A percentile compares a stretch with the other conserved stretches of the same genome.
phyloP scores from a whole-genome alignment of 2,329 filamentous ascomycete genomes.

The Dactylellina haptotyla region DNA sequence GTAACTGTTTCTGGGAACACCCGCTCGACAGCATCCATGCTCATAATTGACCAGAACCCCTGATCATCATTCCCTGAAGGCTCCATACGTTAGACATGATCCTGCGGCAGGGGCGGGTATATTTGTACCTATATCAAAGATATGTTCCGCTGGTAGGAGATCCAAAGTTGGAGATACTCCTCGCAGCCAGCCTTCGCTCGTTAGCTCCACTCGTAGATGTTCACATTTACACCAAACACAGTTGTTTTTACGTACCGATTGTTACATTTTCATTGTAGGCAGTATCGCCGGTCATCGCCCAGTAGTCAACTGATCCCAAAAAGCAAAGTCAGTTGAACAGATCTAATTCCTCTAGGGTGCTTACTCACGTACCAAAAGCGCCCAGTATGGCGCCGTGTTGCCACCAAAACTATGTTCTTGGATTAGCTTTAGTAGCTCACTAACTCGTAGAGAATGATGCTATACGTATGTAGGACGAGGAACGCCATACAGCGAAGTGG shows the following conservation, averaged over 20 bases:
- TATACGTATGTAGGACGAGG: conserved; percentile 24
- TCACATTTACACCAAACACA: not conserved
- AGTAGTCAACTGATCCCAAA: conserved; percentile 74
- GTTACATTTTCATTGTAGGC: conserved; percentile 75
- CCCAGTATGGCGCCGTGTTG: conserved; percentile 44
- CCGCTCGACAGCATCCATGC: conserved; percentile 73
- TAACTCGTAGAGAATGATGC: not conserved
- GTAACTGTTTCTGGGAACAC: conserved; percentile 66
- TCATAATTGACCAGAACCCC: conserved; percentile 75
- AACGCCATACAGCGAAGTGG: conserved; percentile 27
- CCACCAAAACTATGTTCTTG: conserved; percentile 37
- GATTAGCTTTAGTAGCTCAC: not conserved
- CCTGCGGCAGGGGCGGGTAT: not conserved
- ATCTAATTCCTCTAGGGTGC: not conserved
- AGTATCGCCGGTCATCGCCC: conserved; percentile 80
- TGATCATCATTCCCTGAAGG: conserved; percentile 75
- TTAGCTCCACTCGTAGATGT: not conserved
- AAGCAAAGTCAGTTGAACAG: not conserved
- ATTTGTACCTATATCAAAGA: conserved; percentile 28
- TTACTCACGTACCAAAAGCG: conserved; percentile 23
- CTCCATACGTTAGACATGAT: conserved; percentile 2
- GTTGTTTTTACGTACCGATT: conserved; percentile 67
- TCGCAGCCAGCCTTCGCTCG: conserved; percentile 77
- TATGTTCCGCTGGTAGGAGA: conserved; percentile 30
- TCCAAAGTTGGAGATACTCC: conserved; percentile 58